Conservation (phyloP, 768 basidiomycete species). For the Cantharellus anzutake region DNA sequence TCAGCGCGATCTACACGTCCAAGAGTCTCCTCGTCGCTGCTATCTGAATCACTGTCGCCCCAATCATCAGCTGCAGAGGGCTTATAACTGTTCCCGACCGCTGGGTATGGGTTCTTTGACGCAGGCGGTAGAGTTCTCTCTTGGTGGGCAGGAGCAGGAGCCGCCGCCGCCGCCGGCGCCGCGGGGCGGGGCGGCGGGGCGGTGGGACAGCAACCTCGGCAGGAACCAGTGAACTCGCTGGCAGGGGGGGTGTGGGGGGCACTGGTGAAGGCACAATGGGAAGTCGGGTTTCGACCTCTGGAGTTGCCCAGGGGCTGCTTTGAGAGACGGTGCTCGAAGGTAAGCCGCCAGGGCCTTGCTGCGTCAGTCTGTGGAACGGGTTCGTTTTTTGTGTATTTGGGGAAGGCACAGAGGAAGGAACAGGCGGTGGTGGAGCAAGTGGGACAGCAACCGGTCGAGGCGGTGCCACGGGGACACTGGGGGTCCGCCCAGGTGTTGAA, state of each 20-base stretch:
- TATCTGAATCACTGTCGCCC: slow-evolving; percentile 52
- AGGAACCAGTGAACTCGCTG: slow-evolving; percentile 6
- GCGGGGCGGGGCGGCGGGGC: slow-evolving; percentile 12
- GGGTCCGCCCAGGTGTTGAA: slow-evolving; percentile 11
- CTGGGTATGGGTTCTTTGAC: slow-evolving; percentile 34
- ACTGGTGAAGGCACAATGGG: slow-evolving; percentile 16
- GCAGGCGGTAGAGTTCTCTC: slow-evolving; percentile 32
- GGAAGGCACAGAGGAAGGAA: slow-evolving; percentile 14
- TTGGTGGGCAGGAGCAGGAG: slow-evolving; percentile 12
- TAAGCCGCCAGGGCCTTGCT: slow-evolving; percentile 17
- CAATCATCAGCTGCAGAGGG: slow-evolving; percentile 54
- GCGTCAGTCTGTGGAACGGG: slow-evolving; percentile 55
- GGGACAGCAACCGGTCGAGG: slow-evolving; percentile 19
- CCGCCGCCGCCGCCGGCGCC: slow-evolving; percentile 10
- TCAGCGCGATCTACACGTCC: slow-evolving; percentile 44
- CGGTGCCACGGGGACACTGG: slow-evolving; percentile 16
- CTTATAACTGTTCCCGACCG: slow-evolving; percentile 25
- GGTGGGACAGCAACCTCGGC: neutral
- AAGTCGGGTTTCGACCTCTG: slow-evolving; percentile 11
- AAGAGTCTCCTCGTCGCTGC: slow-evolving; percentile 60
- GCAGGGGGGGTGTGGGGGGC: slow-evolving; percentile 23
- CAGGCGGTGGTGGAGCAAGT: slow-evolving; percentile 13
- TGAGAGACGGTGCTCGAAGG: slow-evolving; percentile 17
- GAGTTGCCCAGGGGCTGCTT: slow-evolving; percentile 52
- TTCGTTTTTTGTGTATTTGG: slow-evolving; percentile 32